phyloP scores from a whole-genome alignment of 148 eudicot genomes.

The Rhododendron griersonianum region DNA sequence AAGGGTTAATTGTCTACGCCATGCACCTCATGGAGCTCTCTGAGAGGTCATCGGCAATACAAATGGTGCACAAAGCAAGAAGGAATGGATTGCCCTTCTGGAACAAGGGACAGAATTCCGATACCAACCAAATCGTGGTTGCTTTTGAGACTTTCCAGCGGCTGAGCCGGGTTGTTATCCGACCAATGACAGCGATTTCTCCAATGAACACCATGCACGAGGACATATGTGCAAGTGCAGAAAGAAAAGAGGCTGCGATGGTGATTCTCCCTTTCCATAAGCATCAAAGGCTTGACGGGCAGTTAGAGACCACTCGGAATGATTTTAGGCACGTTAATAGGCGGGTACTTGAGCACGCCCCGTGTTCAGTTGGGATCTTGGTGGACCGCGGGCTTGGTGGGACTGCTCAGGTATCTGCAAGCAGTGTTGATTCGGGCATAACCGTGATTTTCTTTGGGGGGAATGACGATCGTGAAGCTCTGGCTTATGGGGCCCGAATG shows the following conservation, averaged over 20 bases:
- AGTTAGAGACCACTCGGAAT: conserved; percentile 48
- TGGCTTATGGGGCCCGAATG: conserved; percentile 63
- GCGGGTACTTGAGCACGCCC: conserved; percentile 53
- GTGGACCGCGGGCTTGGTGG: conserved; percentile 84
- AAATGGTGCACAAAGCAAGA: conserved; percentile 69
- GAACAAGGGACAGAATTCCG: conserved; percentile 36
- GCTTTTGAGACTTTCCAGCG: conserved; percentile 69
- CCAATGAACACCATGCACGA: conserved; percentile 52
- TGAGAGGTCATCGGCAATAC: conserved; percentile 64
- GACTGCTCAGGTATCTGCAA: conserved; percentile 56
- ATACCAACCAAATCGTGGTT: conserved; percentile 55
- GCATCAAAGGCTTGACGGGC: conserved; percentile 46
- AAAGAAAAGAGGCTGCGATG: conserved; percentile 44
- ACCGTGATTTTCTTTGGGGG: conserved; percentile 67
- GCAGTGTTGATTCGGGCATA: conserved; percentile 50
- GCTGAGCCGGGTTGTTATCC: conserved; percentile 47
- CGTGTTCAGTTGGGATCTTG: conserved; percentile 61
- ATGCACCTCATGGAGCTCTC: conserved; percentile 82
- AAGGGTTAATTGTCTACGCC: conserved; percentile 49
- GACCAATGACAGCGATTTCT: conserved; percentile 54
- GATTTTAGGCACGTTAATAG: conserved; percentile 49
- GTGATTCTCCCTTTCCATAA: conserved; percentile 66
- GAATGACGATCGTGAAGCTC: conserved; percentile 73
- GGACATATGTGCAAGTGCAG: conserved; percentile 57
- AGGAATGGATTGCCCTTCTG: conserved; percentile 63